These are phyloP conservation scores for Pseudonitzschia delicatissima DNA, from an alignment of 108 stramenopile genomes.

Conservation along the genomic window DNA sequence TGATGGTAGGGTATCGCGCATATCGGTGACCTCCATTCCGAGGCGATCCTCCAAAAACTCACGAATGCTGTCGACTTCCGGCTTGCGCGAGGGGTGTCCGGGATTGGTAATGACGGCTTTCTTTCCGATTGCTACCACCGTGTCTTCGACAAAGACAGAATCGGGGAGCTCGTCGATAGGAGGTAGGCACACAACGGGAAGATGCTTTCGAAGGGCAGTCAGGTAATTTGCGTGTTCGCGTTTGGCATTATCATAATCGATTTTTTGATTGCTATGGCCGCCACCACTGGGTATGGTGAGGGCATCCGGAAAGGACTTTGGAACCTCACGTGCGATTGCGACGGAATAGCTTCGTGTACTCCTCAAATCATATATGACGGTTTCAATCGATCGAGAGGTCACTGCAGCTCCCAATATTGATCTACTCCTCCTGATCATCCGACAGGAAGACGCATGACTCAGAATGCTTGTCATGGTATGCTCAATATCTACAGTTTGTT, in stretches of 20 bases:
- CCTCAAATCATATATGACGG: no score
- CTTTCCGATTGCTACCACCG: constrained; percentile 49
- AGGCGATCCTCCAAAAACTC: constrained; percentile 29
- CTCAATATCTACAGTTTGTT: no score
- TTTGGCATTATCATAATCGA: constrained; percentile 25
- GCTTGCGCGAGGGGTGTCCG: constrained; percentile 50
- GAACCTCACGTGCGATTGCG: constrained; percentile 53
- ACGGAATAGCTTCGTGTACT: constrained; percentile 31
- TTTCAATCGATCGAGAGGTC: no score
- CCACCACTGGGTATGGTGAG: constrained; percentile 17
- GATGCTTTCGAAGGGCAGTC: constrained; percentile 24
- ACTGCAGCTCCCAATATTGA: no score
- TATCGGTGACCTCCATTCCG: constrained; percentile 45
- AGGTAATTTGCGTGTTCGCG: constrained; percentile 47
- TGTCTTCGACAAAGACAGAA: constrained; percentile 77
- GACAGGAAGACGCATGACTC: no score
- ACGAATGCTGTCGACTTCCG: constrained; percentile 56
- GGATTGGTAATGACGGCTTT: constrained; percentile 45
- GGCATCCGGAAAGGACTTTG: constrained; percentile 48
- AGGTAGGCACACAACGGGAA: constrained; percentile 49
- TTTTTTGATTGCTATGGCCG: neutral
- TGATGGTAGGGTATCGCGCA: constrained; percentile 29
- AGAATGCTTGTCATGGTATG: no score
- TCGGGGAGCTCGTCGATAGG: constrained; percentile 55
- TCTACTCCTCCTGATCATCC: no score